Percentiles rank a stretch among this genome's conserved stretches.
phyloP scores from a whole-genome alignment of 306 rosid species.

The Boehmeria nivea region DNA sequence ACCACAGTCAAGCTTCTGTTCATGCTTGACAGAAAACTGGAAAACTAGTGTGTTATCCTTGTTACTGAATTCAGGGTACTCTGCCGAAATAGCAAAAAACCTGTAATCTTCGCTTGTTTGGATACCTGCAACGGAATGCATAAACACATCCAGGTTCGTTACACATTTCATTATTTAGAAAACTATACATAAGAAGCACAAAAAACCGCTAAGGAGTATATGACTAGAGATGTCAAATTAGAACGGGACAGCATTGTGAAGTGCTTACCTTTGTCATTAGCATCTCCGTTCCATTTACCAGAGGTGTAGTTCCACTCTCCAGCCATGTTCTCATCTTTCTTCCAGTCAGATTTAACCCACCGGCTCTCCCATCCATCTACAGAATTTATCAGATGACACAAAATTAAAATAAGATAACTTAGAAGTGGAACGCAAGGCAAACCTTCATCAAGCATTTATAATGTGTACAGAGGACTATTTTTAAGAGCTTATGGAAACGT shows the following conservation, averaged over 20 bases:
- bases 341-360: slow-evolving; percentile 98
- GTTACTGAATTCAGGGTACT: slow-evolving; percentile 92
- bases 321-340: slow-evolving; percentile 72
- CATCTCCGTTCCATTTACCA: slow-evolving; percentile 89
- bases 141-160: neutral
- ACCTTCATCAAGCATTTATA: neutral
- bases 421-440: slow-evolving; percentile 12
- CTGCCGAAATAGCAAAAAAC: slow-evolving; percentile 93
- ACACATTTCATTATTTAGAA: no score
- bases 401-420: neutral
- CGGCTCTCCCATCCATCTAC: slow-evolving; percentile 87
- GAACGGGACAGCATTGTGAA: no score
- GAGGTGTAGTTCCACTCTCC: slow-evolving; percentile 97
- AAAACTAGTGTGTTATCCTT: slow-evolving; percentile 82
- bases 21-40: slow-evolving; percentile 95
- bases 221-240: no score
- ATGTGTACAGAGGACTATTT: no score
- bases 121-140: slow-evolving; percentile 50
- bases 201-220: no score
- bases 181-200: no score
- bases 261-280: slow-evolving; percentile 79
- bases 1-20: slow-evolving; percentile 99
- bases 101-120: slow-evolving; percentile 97
- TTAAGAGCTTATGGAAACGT: no score
- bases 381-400: slow-evolving; percentile 19